Conservation (phyloP, 768 basidiomycete species). For the Cystofilobasidium ferigula region DNA sequence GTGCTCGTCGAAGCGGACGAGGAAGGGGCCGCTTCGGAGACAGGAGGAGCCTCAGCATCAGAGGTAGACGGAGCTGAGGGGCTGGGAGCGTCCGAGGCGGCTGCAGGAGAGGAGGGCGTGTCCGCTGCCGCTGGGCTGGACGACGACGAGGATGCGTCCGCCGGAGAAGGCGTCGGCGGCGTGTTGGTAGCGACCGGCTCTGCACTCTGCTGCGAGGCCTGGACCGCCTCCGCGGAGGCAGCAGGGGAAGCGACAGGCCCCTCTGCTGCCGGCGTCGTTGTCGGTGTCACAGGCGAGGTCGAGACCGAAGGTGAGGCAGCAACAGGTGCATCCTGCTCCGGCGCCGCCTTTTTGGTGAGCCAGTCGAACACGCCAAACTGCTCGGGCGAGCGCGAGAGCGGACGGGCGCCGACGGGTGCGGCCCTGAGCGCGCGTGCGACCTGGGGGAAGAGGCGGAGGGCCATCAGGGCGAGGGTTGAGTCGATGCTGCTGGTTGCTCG, state of each 20-base stretch:
- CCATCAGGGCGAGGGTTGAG: not conserved
- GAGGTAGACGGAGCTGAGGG: no score
- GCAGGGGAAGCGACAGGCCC: no score
- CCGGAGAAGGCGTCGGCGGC: no score
- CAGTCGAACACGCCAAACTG: conserved; percentile 4
- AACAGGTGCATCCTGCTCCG: not conserved
- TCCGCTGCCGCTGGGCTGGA: no score
- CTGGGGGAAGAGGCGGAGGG: not conserved
- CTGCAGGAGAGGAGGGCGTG: no score
- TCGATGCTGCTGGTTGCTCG: not conserved
- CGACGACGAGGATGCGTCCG: no score
- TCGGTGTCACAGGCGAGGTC: no score
- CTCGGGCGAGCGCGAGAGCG: not conserved
- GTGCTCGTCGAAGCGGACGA: not conserved
- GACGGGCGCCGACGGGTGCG: not conserved
- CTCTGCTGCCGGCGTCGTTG: no score
- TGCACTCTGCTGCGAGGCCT: no score
- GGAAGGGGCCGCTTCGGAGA: not conserved
- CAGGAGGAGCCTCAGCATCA: not conserved
- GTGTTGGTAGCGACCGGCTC: no score
- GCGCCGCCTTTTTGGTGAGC: not conserved
- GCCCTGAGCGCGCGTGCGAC: not conserved
- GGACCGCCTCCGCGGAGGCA: no score
- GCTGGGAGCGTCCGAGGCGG: no score
- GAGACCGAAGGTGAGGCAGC: not conserved